Base-by-base conservation (phyloP, 164 flowering plant species). In the Malania oleifera region DNA sequence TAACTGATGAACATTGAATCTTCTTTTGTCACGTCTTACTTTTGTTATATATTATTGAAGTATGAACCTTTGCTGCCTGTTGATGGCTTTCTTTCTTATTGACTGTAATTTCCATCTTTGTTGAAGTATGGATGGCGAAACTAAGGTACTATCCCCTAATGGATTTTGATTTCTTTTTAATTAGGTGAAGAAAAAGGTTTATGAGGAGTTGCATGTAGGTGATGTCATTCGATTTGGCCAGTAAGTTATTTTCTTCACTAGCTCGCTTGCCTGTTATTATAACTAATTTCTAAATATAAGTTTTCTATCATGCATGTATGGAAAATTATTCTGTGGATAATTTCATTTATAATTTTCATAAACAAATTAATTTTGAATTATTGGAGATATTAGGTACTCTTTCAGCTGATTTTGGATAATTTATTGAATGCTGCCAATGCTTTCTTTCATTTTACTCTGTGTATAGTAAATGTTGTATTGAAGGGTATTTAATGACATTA, bases 171-270 rank as follows among this genome's bases (percentile, higher is more conserved):
- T 56, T 35, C n/a, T 49, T 12, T 41, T 72, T 64, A 5, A 55
- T 28, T 67, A 93, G 99, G 89, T 88, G 50, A 74, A 82, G 74
- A 73, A 73, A 67, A 86, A 73, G 78, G 78, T 70, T 38, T 85
- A 82, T 67, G 74, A 81, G 29, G 96, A 85, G 41, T 67, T 95
- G 77, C 92, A 84, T 73, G 97, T 95, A 67, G 99, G 99, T 72
- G 97, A 91, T 67, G 90, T 95, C 59, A 75, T 95, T 57, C 92
- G 95, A 34, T 95, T 95, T 79, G 99, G 99, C 73, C 84, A 72
- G 99, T 95, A 66, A 80, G 99, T 75, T 15, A 11, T 52, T 18
- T 20, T 37, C 28, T 46, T 26, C 19, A 5, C n/a, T 46, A 46
- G 50, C 26, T 46, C 20, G 26, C 20, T 10, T 46, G 50, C 9